Conservation (phyloP, 768 basidiomycete species). For the Mycena amicta region DNA sequence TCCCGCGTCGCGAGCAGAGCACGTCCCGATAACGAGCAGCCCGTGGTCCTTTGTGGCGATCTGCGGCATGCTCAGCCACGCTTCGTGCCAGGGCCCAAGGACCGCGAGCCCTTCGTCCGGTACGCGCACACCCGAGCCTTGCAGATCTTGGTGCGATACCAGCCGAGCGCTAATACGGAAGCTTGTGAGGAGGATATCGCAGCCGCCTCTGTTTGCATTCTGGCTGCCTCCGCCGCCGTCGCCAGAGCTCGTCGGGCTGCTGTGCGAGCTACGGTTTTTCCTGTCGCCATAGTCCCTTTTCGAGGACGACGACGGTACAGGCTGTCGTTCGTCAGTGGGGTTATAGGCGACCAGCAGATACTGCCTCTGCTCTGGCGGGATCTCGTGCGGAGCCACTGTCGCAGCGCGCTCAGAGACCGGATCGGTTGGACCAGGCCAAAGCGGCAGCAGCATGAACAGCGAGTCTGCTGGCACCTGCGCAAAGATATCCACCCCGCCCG, state of each 20-base stretch:
- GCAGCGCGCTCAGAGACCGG: conserved; percentile 32
- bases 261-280: conserved; percentile 48
- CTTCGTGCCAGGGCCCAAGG: conserved; percentile 58
- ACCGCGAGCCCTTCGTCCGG: conserved; percentile 72
- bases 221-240: conserved; percentile 27
- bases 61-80: conserved; percentile 49
- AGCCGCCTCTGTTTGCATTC: conserved; percentile 38
- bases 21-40: conserved; percentile 58
- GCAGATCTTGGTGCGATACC: conserved; percentile 71
- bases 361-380: conserved; percentile 56
- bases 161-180: conserved; percentile 80
- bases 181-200: conserved; percentile 54
- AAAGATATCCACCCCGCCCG: conserved; percentile 54
- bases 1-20: conserved; percentile 59
- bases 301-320: conserved; percentile 31
- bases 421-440: conserved; percentile 83
- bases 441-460: conserved; percentile 80
- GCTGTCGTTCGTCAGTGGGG: conserved; percentile 37
- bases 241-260: conserved; percentile 38
- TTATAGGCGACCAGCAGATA: conserved; percentile 85
- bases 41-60: conserved; percentile 38
- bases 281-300: no score
- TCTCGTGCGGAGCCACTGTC: conserved; percentile 29
- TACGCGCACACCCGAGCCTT: conserved; percentile 71
- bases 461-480: conserved; percentile 66